Evolutionary conservation across 306 rosid genomes (phyloP), one percentile per base, ranked within the genome.

Genomic region (Quercus robur): DNA sequence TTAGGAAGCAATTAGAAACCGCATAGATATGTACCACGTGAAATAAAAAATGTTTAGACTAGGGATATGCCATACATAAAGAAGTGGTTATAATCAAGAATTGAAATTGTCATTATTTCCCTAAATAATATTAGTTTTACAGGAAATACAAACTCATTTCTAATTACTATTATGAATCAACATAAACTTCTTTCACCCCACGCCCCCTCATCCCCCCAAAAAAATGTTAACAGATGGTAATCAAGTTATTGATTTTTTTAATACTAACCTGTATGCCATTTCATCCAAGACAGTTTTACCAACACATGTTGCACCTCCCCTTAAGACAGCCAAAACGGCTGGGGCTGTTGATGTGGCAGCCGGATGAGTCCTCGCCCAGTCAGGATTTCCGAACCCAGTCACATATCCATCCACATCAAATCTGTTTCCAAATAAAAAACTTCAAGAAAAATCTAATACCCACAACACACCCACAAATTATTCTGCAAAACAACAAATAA

Each of bases 281-380:
- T 95, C 99, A 78, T 95, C 99, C 99, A 93, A 86, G 81, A 90
- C 87, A 75, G 98, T 95, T 86, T 81, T 91, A 78, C 99, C 99
- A 67, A 89, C 80, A 76, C 90, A 91, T 30, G 91, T 91, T 67
- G 97, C 99, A 66, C 99, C 99, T 67, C 86, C 96, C n/a, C 62
- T 78, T 13, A 91, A 85, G 58, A 93, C 58, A 41, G 90, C 77
- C 85, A 75, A 67, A 73, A 93, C 85, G 23, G 92, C 82, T 21
- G 96, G 96, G 72, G 99, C 96, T 11, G 97, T 90, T 17, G 89
- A 90, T 23, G 80, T 83, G 72, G 97, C 94, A 84, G 83, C 87
- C 0, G 89, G 76, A 83, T 95, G 99, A 85, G 99, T 93, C 90
- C 88, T 93, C 41, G 83, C 85, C 99, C 99, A 95, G 23, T 93